Base-by-base conservation (phyloP, 1,284 basidiomycete species). In the Pseudozyma sp. region DNA sequence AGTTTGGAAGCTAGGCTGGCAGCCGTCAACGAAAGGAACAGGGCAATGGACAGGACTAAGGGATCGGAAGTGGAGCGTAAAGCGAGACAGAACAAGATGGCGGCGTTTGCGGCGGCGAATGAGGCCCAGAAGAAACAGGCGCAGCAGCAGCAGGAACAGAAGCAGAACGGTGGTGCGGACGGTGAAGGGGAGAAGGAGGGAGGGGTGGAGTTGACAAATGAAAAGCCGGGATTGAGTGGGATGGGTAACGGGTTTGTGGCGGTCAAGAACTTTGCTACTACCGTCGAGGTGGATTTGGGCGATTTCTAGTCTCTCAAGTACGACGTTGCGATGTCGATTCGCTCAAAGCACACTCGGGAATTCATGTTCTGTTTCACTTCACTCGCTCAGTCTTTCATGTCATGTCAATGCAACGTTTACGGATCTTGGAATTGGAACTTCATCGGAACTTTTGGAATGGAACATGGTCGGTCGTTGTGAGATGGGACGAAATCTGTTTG, bases 1-100 rank as follows among this genome's bases (percentile, higher is more conserved):
- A 61, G 85, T 87, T 7, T 86, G 87, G 70, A 87, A 87, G 47
- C 90, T 90, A 65, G 86, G 89, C 76, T 95, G 36, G 89, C 91
- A 18, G 90, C 87, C 82, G 91, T 97, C 66, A 96, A 95, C 83
- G 93, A 95, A 85, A 89, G 93, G 55, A 96, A 97, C 84, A 89
- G 93, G 45, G 89, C 89, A 75, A 90, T 91, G 50, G 96, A 95
- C 66, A 80, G 90, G 68, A 93, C 94, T 77, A 89, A 90, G 1
- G 90, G 94, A 67, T 88, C 92, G 52, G 90, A 89, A 72, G 92
- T 93, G 0, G 94, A 95, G 85, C 82, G 90, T 1, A 80, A 79
- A 50, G 80, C 91, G 67, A 86, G 89, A 9, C 90, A 91, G 74
- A 51, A 13, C 54, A 60, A 49, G 18, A 21, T 39, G 52, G 50